These are phyloP conservation scores for Theileria luwenshuni DNA, from an alignment of 169 alveolate genomes.

Conservation along the genomic window DNA sequence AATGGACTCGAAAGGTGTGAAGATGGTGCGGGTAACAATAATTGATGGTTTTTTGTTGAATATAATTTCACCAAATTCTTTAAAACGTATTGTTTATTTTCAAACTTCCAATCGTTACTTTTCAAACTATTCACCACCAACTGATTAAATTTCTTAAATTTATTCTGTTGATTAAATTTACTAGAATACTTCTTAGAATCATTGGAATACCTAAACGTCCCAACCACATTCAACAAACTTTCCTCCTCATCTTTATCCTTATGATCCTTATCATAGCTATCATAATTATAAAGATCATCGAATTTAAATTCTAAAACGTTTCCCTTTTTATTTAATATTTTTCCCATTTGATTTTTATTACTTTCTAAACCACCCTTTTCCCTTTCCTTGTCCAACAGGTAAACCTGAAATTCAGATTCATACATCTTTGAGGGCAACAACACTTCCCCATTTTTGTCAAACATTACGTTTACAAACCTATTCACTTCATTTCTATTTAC, in stretches of 20 bases:
- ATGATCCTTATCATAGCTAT: too few species aligned
- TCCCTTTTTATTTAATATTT: too few species aligned
- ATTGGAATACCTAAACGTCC: not conserved
- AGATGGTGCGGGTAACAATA: not conserved
- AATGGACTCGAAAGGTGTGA: too few species aligned
- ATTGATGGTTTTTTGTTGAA: not conserved
- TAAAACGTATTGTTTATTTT: constrained; percentile 1
- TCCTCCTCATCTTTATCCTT: too few species aligned
- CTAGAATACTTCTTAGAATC: not conserved
- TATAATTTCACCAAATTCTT: not conserved
- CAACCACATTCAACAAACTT: constrained; percentile 3
- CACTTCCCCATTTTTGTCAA: not conserved
- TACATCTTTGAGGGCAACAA: constrained; percentile 11
- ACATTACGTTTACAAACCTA: not conserved
- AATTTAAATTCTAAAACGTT: not conserved
- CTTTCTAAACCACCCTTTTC: too few species aligned
- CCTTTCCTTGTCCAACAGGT: too few species aligned
- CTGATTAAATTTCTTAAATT: not conserved
- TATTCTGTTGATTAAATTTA: not conserved
- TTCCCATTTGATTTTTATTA: too few species aligned
- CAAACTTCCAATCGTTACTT: not conserved
- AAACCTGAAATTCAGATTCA: not conserved
- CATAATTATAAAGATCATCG: not conserved
- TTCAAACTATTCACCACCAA: not conserved
- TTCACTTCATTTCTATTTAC: constrained; percentile 6